phyloP scores from a whole-genome alignment of 495 filamentous ascomycete species.

The Penicillium alfredii region DNA sequence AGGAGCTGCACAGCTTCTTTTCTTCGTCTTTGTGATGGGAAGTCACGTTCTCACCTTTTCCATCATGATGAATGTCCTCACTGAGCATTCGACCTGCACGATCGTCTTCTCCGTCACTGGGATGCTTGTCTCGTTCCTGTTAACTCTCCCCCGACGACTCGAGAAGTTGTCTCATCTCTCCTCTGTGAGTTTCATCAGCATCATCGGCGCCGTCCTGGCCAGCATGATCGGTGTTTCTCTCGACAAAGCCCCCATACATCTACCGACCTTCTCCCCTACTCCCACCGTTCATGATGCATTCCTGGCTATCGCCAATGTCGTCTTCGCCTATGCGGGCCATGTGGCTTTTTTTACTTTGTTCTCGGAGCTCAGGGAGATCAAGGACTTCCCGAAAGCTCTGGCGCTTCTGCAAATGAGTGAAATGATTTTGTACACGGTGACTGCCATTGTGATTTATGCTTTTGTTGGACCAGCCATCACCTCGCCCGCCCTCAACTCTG shows the following conservation, averaged over 20 bases:
- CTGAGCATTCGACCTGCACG: conserved; percentile 54
- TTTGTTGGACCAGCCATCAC: conserved; percentile 58
- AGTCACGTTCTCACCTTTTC: conserved; percentile 66
- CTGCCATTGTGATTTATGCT: conserved; percentile 60
- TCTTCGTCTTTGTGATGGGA: conserved; percentile 66
- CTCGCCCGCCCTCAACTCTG: conserved; percentile 62
- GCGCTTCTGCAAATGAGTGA: conserved; percentile 52
- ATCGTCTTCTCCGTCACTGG: conserved; percentile 58
- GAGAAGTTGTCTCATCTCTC: conserved; percentile 50
- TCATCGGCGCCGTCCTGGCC: conserved; percentile 56
- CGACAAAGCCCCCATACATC: conserved; percentile 30
- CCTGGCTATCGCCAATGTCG: conserved; percentile 23
- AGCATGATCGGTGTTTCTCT: conserved; percentile 57
- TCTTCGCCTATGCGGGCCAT: conserved; percentile 48
- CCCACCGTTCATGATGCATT: conserved; percentile 42
- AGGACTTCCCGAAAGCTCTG: conserved; percentile 58
- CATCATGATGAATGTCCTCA: conserved; percentile 62
- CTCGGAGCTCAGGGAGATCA: conserved; percentile 59
- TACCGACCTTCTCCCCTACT: conserved; percentile 27
- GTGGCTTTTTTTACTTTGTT: conserved; percentile 66
- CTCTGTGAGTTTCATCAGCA: conserved; percentile 55
- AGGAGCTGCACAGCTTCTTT: conserved; percentile 51
- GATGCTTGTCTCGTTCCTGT: conserved; percentile 50
- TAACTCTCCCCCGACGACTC: conserved; percentile 57
- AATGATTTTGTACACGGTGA: conserved; percentile 59